Percentiles rank a stretch among this genome's conserved stretches.
Evolutionary conservation across 2,329 filamentous ascomycete species (phyloP).

Genomic region (Scedosporium apiospermum): DNA sequence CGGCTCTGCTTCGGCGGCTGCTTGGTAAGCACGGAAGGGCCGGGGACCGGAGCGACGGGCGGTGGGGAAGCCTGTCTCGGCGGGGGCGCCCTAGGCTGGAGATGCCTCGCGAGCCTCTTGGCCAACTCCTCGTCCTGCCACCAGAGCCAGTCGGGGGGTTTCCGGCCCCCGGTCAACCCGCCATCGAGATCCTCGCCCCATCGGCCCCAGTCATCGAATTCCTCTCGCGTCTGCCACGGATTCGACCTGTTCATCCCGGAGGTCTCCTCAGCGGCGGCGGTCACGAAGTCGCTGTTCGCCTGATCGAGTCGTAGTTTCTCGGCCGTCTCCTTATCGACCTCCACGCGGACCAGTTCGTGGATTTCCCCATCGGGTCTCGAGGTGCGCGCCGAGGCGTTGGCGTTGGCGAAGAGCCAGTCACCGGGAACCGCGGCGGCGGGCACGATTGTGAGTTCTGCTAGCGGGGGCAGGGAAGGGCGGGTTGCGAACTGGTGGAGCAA

Average conservation of each 20-base stretch:
- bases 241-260: neutral
- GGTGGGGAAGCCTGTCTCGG: constrained; percentile 5
- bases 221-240: constrained; percentile 9
- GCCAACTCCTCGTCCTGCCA: constrained; percentile 39
- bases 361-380: constrained; percentile 16
- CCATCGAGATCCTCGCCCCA: constrained; percentile 20
- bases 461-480: constrained; percentile 19
- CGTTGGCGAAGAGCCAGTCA: constrained; percentile 25
- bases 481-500: constrained; percentile 29
- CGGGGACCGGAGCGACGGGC: constrained; percentile 18
- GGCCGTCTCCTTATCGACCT: neutral
- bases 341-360: constrained; percentile 22
- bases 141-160: constrained; percentile 24
- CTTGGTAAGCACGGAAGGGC: constrained; percentile 20
- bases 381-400: constrained; percentile 5
- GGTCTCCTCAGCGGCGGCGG: neutral
- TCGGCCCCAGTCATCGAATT: constrained; percentile 38
- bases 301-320: neutral
- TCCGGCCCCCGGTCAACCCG: neutral
- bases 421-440: constrained; percentile 29
- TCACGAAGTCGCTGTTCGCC: neutral
- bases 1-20: constrained; percentile 23
- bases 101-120: constrained; percentile 29
- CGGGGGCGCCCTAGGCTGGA: constrained; percentile 25
- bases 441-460: constrained; percentile 35